Evolutionary conservation across 2,329 filamentous ascomycete genomes (phyloP).

Genomic region (Verticillium zaregamsianum): DNA sequence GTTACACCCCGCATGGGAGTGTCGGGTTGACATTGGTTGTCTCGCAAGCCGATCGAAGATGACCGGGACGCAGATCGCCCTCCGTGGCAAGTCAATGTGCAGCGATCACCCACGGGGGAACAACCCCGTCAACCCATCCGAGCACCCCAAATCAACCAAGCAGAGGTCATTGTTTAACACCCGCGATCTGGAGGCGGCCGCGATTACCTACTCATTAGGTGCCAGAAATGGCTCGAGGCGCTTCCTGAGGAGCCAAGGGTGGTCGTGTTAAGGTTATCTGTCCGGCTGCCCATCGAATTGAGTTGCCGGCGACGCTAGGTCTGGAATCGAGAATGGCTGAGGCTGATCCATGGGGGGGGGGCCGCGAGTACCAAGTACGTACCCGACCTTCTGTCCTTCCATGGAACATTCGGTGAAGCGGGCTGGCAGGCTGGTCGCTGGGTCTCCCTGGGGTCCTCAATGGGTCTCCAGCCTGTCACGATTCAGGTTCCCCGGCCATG

Average conservation of each 20-base stretch:
- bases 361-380: neutral
- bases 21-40: neutral
- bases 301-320: conserved; percentile 3
- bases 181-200: neutral
- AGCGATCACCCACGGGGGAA: neutral
- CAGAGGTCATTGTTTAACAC: neutral
- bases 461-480: neutral
- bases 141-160: neutral
- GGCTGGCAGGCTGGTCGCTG: neutral
- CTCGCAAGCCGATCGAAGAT: neutral
- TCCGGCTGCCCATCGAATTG: conserved; percentile 2
- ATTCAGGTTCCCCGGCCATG: neutral
- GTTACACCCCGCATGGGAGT: neutral
- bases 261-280: conserved; percentile 3
- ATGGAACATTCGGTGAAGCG: conserved; percentile 3
- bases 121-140: neutral
- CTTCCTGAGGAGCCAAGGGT: neutral
- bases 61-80: neutral
- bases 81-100: neutral
- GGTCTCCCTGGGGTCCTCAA: neutral
- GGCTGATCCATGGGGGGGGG: neutral
- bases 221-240: neutral
- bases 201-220: neutral
- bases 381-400: neutral
- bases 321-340: neutral